These are phyloP conservation scores for Ophiocordyceps sinensis DNA, from an alignment of 2,329 filamentous ascomycete species.

Conservation along the genomic window DNA sequence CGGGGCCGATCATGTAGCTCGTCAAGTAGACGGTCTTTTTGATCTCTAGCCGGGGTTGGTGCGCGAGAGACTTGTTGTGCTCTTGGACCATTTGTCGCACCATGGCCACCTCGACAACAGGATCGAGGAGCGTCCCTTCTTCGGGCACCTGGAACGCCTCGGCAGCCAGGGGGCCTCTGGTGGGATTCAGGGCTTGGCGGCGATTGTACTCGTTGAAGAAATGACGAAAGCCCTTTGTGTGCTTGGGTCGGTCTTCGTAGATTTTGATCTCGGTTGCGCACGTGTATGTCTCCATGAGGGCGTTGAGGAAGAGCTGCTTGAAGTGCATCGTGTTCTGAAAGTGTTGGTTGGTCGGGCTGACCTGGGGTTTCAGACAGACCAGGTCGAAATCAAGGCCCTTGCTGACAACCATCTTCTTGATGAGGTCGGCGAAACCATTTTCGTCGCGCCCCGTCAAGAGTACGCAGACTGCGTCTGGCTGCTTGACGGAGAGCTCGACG, in stretches of 20 bases:
- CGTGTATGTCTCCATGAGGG: constrained; percentile 75
- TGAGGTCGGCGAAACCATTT: constrained; percentile 57
- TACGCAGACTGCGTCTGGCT: constrained; percentile 73
- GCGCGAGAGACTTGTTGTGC: constrained; percentile 50
- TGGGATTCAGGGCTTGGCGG: constrained; percentile 29
- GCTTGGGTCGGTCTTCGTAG: constrained; percentile 52
- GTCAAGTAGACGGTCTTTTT: constrained; percentile 86
- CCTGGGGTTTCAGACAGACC: constrained; percentile 71
- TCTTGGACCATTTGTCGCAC: constrained; percentile 80
- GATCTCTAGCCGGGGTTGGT: constrained; percentile 45
- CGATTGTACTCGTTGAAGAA: constrained; percentile 71
- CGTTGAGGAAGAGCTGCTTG: constrained; percentile 73
- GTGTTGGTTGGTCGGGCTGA: constrained; percentile 63
- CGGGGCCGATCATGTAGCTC: constrained; percentile 66
- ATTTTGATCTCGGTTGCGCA: constrained; percentile 69
- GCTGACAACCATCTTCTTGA: constrained; percentile 67
- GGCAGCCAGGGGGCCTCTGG: constrained; percentile 51
- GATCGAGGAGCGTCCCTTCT: constrained; percentile 56
- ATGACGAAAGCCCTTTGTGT: constrained; percentile 69
- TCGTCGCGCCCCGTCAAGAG: constrained; percentile 80
- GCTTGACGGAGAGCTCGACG: constrained; percentile 64
- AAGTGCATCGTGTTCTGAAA: constrained; percentile 80
- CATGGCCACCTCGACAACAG: constrained; percentile 64
- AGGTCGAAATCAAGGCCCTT: constrained; percentile 79
- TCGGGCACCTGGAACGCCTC: constrained; percentile 84